Evolutionary conservation across 495 filamentous ascomycete genomes (phyloP), one percentile per base, ranked within the genome.

Genomic region (Filosporella fistucella): DNA sequence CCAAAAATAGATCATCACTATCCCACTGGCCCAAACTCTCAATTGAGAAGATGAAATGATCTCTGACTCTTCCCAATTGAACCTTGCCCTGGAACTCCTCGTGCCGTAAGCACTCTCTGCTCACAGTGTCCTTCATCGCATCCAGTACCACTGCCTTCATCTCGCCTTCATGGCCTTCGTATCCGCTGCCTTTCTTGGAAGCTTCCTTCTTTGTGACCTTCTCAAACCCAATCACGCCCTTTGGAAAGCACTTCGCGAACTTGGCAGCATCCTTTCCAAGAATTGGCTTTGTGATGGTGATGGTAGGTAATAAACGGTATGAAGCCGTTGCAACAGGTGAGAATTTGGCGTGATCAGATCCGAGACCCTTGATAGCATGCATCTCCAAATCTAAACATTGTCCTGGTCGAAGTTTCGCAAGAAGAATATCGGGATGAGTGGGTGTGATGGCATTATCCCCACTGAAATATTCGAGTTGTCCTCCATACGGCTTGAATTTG

Each of bases 1-100:
- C 89, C 34, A 97, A 61, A 75, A 97, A 96, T 42, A 97, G 72
- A 62, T 85, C 78, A 56, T 96, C 90, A 60, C 89, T 93, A 21
- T 88, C 80, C 63, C 86, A 91, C 67, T 97, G 93, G 9, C 94
- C 94, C 9, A 88, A 84, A 68, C 90, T 96, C 75, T 99, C 94
- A 6, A 99, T 72, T 45, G 78, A 82, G 75, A 89, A 99, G 66
- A 99, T 96, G 62, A 99, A 99, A 67, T 99, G 94, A 68, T 99
- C 94, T 51, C 86, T 70, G 32, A 88, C 68, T 23, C 94, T 77
- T 34, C 94, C 94, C 11, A 99, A 75, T 72, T 89, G 91, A 43
- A 99, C 94, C 74, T 94, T 97, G 48, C 75, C 86, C 57, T 93
- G 77, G 73, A 99, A 97, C 66, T 97, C 94, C 32, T 81, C 78